Base-by-base conservation (phyloP, 2,329 filamentous ascomycete species). In the Biscogniauxia marginata region DNA sequence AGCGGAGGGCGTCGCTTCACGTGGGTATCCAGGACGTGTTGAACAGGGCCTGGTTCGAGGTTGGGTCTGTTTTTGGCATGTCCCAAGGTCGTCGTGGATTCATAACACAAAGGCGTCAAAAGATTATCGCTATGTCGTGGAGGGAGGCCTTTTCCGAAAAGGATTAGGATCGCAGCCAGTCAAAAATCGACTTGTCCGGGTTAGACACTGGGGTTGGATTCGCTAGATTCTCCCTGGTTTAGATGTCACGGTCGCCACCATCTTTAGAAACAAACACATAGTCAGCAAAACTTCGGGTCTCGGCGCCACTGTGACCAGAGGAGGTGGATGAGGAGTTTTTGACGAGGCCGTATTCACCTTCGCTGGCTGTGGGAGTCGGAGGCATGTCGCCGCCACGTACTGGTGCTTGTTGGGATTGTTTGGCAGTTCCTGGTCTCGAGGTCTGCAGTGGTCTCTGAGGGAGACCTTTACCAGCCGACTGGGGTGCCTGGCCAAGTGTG, bases 341-440 rank as follows among this genome's bases (percentile, higher is more conserved):
- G 61, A 68, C 70, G 66, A 74, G 69, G 65, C 74, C 72, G 72
- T 79, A 81, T 79, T 84, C 79, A 84, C 82, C 82, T 83, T 85
- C 83, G 76, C 82, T 84, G 72, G 79, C 81, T 64, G 80, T 81
- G 50, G 83, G 83, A 51, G 82, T 85, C 53, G 82, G 82, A 67
- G 82, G 83, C 78, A 85, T 82, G 64, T 80, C 81, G 58, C 82
- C 83, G 59, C 77, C 75, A 61, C 81, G 82, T 56, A 79, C 79
- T 60, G 75, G 75, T 22, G 73, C 75, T 76, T 79, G 73, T 72
- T 75, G 71, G 74, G 74, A 69, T 70, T 79, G 71, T 71, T 80
- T 70, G 47, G 77, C 76, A 55, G 80, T 84, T 64, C 81, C 81
- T 59, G 82, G 81, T 68, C 81, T 76, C 68, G 81, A 83, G 46